Conservation (phyloP, 345 rosid species). For the Hibiscus syriacus region DNA sequence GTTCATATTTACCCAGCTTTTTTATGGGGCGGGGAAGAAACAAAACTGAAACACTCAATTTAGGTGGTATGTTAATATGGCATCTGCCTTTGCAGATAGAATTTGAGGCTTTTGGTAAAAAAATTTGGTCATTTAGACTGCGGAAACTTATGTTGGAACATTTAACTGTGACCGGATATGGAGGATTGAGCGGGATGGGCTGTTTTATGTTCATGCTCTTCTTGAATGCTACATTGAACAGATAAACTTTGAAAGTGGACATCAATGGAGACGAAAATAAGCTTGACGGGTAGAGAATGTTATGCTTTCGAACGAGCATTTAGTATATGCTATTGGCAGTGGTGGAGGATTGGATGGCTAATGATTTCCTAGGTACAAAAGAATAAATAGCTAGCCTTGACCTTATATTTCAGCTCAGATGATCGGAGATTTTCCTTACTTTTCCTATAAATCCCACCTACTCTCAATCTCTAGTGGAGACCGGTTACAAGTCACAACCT, state of each 20-base stretch:
- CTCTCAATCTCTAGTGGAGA: background rate
- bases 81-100: background rate
- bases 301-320: background rate
- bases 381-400: background rate
- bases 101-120: background rate
- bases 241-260: background rate
- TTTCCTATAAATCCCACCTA: background rate
- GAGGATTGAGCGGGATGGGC: background rate
- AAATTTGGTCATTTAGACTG: no score
- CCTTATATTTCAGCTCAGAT: slow-evolving; percentile 8
- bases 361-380: background rate
- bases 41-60: background rate
- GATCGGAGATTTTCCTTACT: background rate
- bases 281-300: background rate
- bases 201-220: background rate
- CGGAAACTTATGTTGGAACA: no score
- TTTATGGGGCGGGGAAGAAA: background rate
- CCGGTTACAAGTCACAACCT: background rate
- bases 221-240: background rate
- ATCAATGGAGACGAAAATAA: background rate
- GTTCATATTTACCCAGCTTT: no score
- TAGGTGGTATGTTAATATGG: no score
- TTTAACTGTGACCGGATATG: background rate
- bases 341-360: no score
- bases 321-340: background rate